A percentile compares a stretch with the other conserved stretches of the same genome.
phyloP scores from a whole-genome alignment of 2,329 filamentous ascomycete genomes.

The Fusarium domesticum region DNA sequence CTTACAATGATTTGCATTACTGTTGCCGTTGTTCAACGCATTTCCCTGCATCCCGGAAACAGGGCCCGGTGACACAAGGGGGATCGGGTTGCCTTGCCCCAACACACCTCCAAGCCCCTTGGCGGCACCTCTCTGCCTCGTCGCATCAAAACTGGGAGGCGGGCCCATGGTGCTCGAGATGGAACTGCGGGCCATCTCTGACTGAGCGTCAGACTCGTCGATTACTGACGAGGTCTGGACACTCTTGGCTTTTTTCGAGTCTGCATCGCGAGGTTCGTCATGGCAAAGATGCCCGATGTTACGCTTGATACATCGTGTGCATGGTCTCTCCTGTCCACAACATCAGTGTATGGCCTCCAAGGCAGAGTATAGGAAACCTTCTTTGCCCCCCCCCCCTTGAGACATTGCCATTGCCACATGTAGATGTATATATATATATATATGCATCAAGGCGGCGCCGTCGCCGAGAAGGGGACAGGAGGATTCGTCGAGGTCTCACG shows the following conservation, averaged over 20 bases:
- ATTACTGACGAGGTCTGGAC: constrained; percentile 45
- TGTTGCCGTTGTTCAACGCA: constrained; percentile 50
- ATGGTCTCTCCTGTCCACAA: constrained; percentile 75
- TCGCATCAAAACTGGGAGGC: constrained; percentile 41
- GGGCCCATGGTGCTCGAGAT: constrained; percentile 56
- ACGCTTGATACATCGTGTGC: constrained; percentile 95
- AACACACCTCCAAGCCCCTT: constrained; percentile 45
- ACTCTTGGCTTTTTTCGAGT: constrained; percentile 75
- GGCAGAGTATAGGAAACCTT: constrained; percentile 13
- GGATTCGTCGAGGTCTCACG: constrained; percentile 38
- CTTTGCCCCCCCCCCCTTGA: constrained; percentile 3
- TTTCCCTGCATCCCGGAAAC: constrained; percentile 65
- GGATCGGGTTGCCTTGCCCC: constrained; percentile 53
- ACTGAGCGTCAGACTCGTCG: constrained; percentile 57
- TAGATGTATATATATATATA: not conserved
- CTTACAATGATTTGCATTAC: constrained; percentile 73
- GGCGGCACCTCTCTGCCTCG: constrained; percentile 34
- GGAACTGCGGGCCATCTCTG: constrained; percentile 52
- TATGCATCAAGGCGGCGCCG: constrained; percentile 7
- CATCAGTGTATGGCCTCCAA: constrained; percentile 26
- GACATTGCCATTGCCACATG: constrained; percentile 12
- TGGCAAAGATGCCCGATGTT: constrained; percentile 98
- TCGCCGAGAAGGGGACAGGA: constrained; percentile 23
- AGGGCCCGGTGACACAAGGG: constrained; percentile 69
- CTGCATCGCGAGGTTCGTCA: constrained; percentile 88